Conservation (phyloP, 2,329 filamentous ascomycete genomes). For the Fusarium napiforme region DNA sequence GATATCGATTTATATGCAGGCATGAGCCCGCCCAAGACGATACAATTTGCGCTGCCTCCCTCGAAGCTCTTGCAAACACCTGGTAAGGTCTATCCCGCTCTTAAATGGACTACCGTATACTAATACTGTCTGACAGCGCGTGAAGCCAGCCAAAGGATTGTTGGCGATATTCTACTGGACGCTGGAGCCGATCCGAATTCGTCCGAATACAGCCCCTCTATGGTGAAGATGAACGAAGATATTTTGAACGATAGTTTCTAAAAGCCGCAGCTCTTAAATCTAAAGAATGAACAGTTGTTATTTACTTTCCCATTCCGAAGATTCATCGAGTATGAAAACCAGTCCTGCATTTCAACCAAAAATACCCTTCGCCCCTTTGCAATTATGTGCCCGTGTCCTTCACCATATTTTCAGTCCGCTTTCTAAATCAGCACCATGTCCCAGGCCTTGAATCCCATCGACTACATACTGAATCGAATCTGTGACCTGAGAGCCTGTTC, state of each 20-base stretch:
- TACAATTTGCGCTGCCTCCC: slow-evolving; percentile 83
- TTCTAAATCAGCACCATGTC: not conserved
- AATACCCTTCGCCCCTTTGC: slow-evolving; percentile 10
- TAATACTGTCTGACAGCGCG: slow-evolving; percentile 62
- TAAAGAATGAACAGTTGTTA: not conserved
- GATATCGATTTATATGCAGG: slow-evolving; percentile 72
- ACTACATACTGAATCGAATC: slow-evolving; percentile 42
- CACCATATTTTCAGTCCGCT: not conserved
- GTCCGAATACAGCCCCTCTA: slow-evolving; percentile 70
- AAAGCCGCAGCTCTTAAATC: not conserved
- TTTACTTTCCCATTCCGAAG: not conserved
- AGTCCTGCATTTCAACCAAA: slow-evolving; percentile 14
- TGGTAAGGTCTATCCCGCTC: slow-evolving; percentile 58
- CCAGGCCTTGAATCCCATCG: not conserved
- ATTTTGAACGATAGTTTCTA: slow-evolving; percentile 72
- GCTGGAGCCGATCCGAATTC: slow-evolving; percentile 72
- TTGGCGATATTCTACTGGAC: slow-evolving; percentile 81
- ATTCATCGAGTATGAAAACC: not conserved
- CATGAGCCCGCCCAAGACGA: slow-evolving; percentile 93
- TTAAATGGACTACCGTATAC: not conserved
- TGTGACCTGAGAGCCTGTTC: slow-evolving; percentile 45
- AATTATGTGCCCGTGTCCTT: not conserved
- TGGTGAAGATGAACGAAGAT: slow-evolving; percentile 73
- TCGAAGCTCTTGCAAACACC: slow-evolving; percentile 84
- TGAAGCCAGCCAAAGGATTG: slow-evolving; percentile 83